Percentiles rank a stretch among this genome's conserved stretches.
phyloP scores from a whole-genome alignment of 805 yeast species.

The Spathaspora girioi region DNA sequence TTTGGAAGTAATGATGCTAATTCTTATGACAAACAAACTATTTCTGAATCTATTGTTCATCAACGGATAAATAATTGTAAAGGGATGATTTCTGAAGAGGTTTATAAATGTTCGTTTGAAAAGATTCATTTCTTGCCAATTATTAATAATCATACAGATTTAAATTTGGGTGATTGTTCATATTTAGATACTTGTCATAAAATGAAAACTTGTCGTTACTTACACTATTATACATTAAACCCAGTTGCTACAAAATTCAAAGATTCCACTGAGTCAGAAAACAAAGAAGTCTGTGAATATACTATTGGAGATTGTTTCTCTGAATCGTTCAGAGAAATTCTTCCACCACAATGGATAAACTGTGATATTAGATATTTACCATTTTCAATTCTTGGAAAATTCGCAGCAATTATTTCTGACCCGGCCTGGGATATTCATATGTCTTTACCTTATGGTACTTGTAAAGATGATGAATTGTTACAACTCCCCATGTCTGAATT shows the following conservation, averaged over 20 bases:
- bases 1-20: background rate
- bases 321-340: conserved; percentile 26
- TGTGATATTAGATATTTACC: conserved; percentile 80
- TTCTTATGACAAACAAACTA: conserved; percentile 3
- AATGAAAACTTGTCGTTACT: conserved; percentile 70
- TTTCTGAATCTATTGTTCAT: conserved; percentile 9
- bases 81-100: conserved; percentile 13
- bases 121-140: conserved; percentile 30
- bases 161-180: conserved; percentile 81
- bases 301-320: conserved; percentile 47
- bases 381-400: conserved; percentile 68
- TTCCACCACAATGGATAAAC: conserved; percentile 80
- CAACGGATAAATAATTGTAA: conserved; percentile 12
- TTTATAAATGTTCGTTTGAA: conserved; percentile 18
- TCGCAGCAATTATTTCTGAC: conserved; percentile 81
- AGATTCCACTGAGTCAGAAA: background rate
- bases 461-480: conserved; percentile 72
- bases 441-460: conserved; percentile 74
- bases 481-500: conserved; percentile 61
- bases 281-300: conserved; percentile 27
- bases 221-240: conserved; percentile 63
- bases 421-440: conserved; percentile 98
- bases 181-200: conserved; percentile 93
- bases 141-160: conserved; percentile 55
- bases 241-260: conserved; percentile 23